Percentiles rank a stretch among this genome's conserved stretches.
Evolutionary conservation across 208 protist species (phyloP).

Genomic region (Wallacemonas sp.): DNA sequence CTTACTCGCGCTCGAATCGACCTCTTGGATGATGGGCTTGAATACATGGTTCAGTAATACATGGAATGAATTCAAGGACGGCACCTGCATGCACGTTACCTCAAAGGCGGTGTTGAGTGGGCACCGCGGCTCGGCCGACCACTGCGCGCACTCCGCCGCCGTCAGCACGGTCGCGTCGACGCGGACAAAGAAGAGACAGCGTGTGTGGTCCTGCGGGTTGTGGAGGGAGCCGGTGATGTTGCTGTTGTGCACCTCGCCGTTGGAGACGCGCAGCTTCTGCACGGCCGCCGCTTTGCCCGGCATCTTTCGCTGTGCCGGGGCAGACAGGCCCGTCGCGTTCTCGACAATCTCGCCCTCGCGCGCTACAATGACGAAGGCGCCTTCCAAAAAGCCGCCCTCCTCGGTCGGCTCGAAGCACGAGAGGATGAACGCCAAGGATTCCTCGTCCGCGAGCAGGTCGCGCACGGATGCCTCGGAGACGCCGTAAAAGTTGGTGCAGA

Average conservation of each 20-base stretch:
- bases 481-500: slow-evolving; percentile 63
- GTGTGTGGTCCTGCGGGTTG: slow-evolving; percentile 68
- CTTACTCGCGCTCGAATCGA: slow-evolving; percentile 44
- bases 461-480: slow-evolving; percentile 51
- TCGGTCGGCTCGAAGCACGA: slow-evolving; percentile 56
- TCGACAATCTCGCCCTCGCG: slow-evolving; percentile 51
- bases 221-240: slow-evolving; percentile 87
- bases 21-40: slow-evolving; percentile 76
- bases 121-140: slow-evolving; percentile 52
- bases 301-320: slow-evolving; percentile 3
- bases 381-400: slow-evolving; percentile 28
- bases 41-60: slow-evolving; percentile 77
- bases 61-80: slow-evolving; percentile 82
- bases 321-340: neutral
- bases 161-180: slow-evolving; percentile 61
- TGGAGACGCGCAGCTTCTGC: slow-evolving; percentile 63
- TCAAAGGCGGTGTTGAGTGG: slow-evolving; percentile 84
- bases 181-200: slow-evolving; percentile 85
- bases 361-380: slow-evolving; percentile 58
- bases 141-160: slow-evolving; percentile 57
- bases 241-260: slow-evolving; percentile 64
- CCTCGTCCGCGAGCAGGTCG: slow-evolving; percentile 53
- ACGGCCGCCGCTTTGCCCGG: slow-evolving; percentile 7
- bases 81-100: slow-evolving; percentile 73
- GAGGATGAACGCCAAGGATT: slow-evolving; percentile 42